Percentiles rank a stretch among this genome's conserved stretches.
Conservation (phyloP, 345 rosid species). For the Dipteronia sinensis region DNA sequence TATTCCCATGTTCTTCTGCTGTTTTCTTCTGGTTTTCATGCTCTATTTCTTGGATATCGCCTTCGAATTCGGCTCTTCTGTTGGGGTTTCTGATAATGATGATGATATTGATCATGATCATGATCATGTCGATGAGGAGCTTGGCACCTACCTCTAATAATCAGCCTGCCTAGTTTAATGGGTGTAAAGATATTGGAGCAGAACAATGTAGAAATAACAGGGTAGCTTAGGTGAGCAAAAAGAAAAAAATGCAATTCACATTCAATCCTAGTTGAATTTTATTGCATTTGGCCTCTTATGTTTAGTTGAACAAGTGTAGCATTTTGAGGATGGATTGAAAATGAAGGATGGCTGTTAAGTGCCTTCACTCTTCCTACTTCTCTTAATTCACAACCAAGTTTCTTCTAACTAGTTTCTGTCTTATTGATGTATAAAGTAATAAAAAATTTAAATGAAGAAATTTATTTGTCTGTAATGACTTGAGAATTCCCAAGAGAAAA, state of each 20-base stretch:
- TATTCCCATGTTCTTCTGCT: slow-evolving; percentile 63
- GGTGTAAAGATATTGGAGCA: too few relatives aligned
- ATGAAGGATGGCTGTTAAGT: background rate
- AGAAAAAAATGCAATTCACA: background rate
- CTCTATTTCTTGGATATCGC: slow-evolving; percentile 69
- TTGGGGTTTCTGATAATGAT: slow-evolving; percentile 32
- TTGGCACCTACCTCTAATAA: background rate
- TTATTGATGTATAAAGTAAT: background rate
- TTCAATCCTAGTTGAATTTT: slow-evolving; percentile 24
- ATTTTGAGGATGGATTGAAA: background rate
- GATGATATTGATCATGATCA: background rate
- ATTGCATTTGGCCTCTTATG: background rate
- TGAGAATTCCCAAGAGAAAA: too few relatives aligned
- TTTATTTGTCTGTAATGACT: background rate
- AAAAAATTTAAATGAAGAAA: background rate
- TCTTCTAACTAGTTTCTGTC: background rate
- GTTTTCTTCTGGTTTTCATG: slow-evolving; percentile 56
- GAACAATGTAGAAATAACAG: too few relatives aligned
- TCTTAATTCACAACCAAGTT: background rate
- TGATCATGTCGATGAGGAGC: slow-evolving; percentile 27
- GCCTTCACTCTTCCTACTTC: background rate
- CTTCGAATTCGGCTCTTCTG: slow-evolving; percentile 45
- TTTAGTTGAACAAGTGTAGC: background rate
- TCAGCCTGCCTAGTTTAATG: background rate
- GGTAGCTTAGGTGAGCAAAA: background rate